Base-by-base conservation (phyloP, 164 flowering plant genomes). In the Nymphaea thermarum region DNA sequence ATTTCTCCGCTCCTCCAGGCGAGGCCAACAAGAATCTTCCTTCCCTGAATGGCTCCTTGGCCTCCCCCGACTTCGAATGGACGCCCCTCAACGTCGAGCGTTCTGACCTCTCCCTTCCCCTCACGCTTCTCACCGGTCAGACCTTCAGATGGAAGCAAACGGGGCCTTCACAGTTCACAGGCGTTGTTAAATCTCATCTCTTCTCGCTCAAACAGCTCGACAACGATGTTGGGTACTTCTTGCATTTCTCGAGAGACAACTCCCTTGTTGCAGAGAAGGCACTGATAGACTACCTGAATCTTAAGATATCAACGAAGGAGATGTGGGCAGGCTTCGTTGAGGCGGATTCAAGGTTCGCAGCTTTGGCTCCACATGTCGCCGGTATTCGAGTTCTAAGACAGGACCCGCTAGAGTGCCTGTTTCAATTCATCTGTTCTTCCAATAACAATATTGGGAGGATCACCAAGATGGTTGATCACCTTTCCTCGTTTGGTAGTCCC, bases 101-200 rank as follows among this genome's bases (percentile, higher is more conserved):
- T 65, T 79, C 91, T 6, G 98, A 94, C 76, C 96, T 94, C 75
- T 87, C 71, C 66, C 68, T 94, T 42, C 88, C 95, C 51, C 90
- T 94, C 73, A 91, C 99, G 0, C 85, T 94, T 79, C 99, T 97
- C 61, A 94, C 99, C 3, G 99, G 99, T 74, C 99, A 94, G 68
- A 91, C 98, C 77, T 91, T 94, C 81, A 74, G 84, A 64, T 94
- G 99, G 99, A 88, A 78, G 64, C 82, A 86, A 66, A 94, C 99
- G 7, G 90, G 80, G 36, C 80, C 81, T 3, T 61, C 71, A 47
- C 88, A 87, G 67, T 94, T 70, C 83, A 89, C 92, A 6, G 99
- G 99, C 62, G 80, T 83, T 3, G 66, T 94, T 14, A 82, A 84
- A n/a, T 75, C 92, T 63, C 91, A 94, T 75, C 79, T 91, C 51